phyloP scores from a whole-genome alignment of 805 yeast genomes.

The Myxozyma vanderwaltii region DNA sequence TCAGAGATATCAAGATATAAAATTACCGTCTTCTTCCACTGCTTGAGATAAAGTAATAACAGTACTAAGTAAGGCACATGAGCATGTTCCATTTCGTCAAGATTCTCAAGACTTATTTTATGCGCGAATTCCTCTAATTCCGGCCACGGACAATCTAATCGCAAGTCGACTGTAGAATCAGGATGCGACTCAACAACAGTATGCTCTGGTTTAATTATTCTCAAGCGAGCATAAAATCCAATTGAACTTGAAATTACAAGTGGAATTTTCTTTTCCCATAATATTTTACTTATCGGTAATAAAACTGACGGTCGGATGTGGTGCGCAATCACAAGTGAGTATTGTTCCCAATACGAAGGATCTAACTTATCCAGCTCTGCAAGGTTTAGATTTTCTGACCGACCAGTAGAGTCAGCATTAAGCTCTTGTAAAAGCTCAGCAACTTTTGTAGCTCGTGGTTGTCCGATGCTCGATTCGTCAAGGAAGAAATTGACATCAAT shows the following conservation, averaged over 20 bases:
- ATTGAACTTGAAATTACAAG: constrained; percentile 52
- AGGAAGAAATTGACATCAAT: constrained; percentile 66
- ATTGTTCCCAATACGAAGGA: constrained; percentile 51
- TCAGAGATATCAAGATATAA: background rate
- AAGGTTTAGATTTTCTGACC: constrained; percentile 27
- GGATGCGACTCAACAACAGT: constrained; percentile 69
- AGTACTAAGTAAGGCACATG: constrained; percentile 72
- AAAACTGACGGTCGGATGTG: constrained; percentile 40
- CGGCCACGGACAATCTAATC: constrained; percentile 72
- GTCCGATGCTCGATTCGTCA: constrained; percentile 49
- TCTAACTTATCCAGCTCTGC: constrained; percentile 13
- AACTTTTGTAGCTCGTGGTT: constrained; percentile 47
- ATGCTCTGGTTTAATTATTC: constrained; percentile 57
- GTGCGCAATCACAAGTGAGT: constrained; percentile 53
- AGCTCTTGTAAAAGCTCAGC: constrained; percentile 53
- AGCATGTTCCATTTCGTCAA: constrained; percentile 51
- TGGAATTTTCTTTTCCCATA: constrained; percentile 56
- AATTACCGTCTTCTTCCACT: constrained; percentile 43
- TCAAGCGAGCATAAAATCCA: constrained; percentile 68
- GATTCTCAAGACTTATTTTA: constrained; percentile 50
- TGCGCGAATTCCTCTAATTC: constrained; percentile 58
- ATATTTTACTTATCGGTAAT: constrained; percentile 41
- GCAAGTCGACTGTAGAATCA: constrained; percentile 60
- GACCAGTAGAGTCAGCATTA: constrained; percentile 60
- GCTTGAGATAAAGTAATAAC: constrained; percentile 55